Evolutionary conservation across 192 early-diverging fungal genomes (phyloP), one percentile per base, ranked within the genome.

Genomic region (Podila verticillata): DNA sequence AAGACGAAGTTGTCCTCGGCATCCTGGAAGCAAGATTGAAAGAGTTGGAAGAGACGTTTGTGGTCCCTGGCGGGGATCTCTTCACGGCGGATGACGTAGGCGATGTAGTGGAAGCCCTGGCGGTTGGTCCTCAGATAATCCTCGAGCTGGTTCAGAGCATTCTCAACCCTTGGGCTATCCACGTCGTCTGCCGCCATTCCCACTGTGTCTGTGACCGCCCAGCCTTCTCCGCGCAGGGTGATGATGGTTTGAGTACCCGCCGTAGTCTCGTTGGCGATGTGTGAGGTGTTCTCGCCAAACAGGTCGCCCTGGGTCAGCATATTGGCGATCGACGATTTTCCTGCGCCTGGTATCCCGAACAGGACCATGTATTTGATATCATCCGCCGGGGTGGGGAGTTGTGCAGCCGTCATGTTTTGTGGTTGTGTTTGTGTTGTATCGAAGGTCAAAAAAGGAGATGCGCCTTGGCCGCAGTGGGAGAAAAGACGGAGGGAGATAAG

Each of bases 291-390:
- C 22, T 24, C 51, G n/a, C 51, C 8, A 22, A 54, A 54, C 6
- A 54, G 22, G 22, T 54, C 51, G 22, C 51, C 51, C 51, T 54
- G 51, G n/a, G 51, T 54, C 51, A 54, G 51, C n/a, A 54, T 54
- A 9, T 54, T 54, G 51, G 51, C 51, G 5, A 54, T 54, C n/a
- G 51, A 24, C 2, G 51, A 54, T 26, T 54, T 54, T 54, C 51
- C 51, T 24, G 51, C 20, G 17, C 51, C 51, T 10, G 51, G n/a
- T 54, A 24, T 54, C 3, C 51, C 51, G 24, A 54, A 54, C 51
- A 54, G 24, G 4, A 54, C 51, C 51, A 54, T n/a, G 51, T 54
- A 26, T 54, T 12, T 54, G 24, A 24, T 26, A 19, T 54, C 51
- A 1, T 24, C 51, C 3, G 15, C 13, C 13, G 13, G 15, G 39